Conservation (phyloP, 1,139 yeast species). For the Yamadazyma songkhlaensis region DNA sequence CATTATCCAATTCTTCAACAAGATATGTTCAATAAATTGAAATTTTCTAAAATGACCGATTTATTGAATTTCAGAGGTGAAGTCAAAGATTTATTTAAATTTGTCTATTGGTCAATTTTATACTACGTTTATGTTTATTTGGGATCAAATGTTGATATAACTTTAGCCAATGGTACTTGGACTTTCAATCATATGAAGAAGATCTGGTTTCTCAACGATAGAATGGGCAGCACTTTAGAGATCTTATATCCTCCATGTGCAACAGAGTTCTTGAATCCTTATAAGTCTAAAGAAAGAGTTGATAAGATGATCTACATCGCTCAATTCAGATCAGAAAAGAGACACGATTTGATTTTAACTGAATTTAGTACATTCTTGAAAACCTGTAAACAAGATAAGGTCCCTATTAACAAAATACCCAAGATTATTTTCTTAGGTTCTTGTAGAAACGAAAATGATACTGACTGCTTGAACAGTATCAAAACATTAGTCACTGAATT, state of each 20-base stretch:
- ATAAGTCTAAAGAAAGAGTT: slow-evolving; percentile 30
- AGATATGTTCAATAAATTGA: slow-evolving; percentile 74
- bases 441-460: slow-evolving; percentile 70
- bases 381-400: slow-evolving; percentile 17
- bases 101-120: slow-evolving; percentile 67
- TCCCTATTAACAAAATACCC: slow-evolving; percentile 29
- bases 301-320: slow-evolving; percentile 75
- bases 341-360: slow-evolving; percentile 68
- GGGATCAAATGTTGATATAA: slow-evolving; percentile 66
- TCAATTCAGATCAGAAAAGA: slow-evolving; percentile 93
- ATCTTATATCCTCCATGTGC: slow-evolving; percentile 88
- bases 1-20: slow-evolving; percentile 90
- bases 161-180: slow-evolving; percentile 89
- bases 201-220: slow-evolving; percentile 52
- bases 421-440: slow-evolving; percentile 79
- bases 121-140: slow-evolving; percentile 61
- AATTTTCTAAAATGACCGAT: slow-evolving; percentile 25
- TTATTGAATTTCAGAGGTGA: slow-evolving; percentile 18
- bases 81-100: slow-evolving; percentile 40
- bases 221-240: slow-evolving; percentile 24
- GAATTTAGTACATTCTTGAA: slow-evolving; percentile 57
- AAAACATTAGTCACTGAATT: slow-evolving; percentile 44
- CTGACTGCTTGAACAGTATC: slow-evolving; percentile 52
- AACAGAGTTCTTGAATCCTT: slow-evolving; percentile 41
- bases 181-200: slow-evolving; percentile 68